These are phyloP conservation scores for Malassezia caprae DNA, from an alignment of 1,284 basidiomycete genomes.

Conservation along the genomic window DNA sequence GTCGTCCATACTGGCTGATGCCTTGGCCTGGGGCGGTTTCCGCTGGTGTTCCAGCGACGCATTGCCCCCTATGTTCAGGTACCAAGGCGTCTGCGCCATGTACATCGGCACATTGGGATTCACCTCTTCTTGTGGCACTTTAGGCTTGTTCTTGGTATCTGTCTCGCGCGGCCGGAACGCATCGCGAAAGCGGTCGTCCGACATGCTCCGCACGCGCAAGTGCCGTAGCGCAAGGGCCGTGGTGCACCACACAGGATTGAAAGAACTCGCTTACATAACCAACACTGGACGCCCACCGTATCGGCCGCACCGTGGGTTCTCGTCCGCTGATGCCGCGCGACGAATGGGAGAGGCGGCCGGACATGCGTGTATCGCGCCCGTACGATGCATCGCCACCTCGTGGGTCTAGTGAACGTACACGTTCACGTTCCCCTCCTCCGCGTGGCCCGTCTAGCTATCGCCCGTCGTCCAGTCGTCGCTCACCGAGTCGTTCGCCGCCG, in stretches of 20 bases:
- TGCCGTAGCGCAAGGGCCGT: not conserved
- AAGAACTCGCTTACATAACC: conserved; percentile 1
- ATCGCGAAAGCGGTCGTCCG: conserved; percentile 7
- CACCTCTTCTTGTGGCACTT: conserved; percentile 48
- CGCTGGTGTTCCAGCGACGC: conserved; percentile 83
- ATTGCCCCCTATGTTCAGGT: conserved; percentile 65
- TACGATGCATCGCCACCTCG: not conserved
- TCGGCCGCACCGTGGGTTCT: not conserved
- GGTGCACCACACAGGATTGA: not conserved
- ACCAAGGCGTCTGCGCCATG: conserved; percentile 83
- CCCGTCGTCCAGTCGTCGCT: not conserved
- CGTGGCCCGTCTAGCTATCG: not conserved
- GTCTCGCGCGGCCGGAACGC: conserved; percentile 7
- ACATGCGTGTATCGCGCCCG: not conserved
- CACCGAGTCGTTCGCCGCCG: conserved; percentile 3
- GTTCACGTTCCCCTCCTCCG: not conserved
- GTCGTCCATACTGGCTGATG: conserved; percentile 64
- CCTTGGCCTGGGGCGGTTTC: conserved; percentile 59
- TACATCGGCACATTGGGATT: conserved; percentile 86
- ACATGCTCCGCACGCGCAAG: conserved; percentile 3
- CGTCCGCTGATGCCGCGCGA: conserved; percentile 2
- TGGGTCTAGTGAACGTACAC: not conserved
- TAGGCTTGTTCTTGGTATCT: not conserved
- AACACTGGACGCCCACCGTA: not conserved
- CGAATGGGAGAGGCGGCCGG: not conserved